These are phyloP conservation scores for Syzygium jambos DNA, from an alignment of 345 rosid genomes.

Conservation along the genomic window DNA sequence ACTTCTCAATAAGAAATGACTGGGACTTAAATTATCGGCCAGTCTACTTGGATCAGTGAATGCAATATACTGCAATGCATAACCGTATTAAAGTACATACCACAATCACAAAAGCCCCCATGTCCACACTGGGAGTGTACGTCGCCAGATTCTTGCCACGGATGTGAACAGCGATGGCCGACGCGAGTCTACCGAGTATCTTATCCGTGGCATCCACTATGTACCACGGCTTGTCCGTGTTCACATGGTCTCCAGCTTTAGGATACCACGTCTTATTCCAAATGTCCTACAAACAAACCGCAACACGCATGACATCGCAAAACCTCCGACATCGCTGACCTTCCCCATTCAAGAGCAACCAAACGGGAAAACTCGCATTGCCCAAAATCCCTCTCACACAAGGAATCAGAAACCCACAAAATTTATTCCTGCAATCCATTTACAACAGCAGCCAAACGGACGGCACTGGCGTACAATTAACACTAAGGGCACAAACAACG, in stretches of 20 bases:
- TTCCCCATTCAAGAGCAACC: not conserved
- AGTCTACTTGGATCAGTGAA: not conserved
- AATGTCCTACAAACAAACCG: slow-evolving; percentile 51
- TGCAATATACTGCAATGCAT: not conserved
- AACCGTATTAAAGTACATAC: slow-evolving; percentile 28
- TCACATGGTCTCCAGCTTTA: slow-evolving; percentile 77
- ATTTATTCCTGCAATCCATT: not conserved
- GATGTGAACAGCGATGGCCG: slow-evolving; percentile 78
- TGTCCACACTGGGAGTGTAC: slow-evolving; percentile 94
- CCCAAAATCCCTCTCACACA: not conserved
- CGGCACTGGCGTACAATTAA: not conserved
- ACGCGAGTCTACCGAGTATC: slow-evolving; percentile 82
- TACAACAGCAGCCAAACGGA: not conserved
- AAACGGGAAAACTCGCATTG: not conserved
- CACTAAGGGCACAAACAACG: not conserved
- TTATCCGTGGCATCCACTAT: slow-evolving; percentile 90
- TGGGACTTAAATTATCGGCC: not conserved
- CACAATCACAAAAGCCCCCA: slow-evolving; percentile 99
- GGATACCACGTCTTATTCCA: slow-evolving; percentile 99
- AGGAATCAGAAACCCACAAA: not conserved
- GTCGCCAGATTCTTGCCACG: slow-evolving; percentile 91
- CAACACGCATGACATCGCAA: not conserved
- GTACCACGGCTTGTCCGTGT: slow-evolving; percentile 80
- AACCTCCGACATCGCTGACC: not conserved
- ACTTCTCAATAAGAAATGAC: not conserved